Base-by-base conservation (phyloP, 768 basidiomycete species). In the Agrocybe praecox region DNA sequence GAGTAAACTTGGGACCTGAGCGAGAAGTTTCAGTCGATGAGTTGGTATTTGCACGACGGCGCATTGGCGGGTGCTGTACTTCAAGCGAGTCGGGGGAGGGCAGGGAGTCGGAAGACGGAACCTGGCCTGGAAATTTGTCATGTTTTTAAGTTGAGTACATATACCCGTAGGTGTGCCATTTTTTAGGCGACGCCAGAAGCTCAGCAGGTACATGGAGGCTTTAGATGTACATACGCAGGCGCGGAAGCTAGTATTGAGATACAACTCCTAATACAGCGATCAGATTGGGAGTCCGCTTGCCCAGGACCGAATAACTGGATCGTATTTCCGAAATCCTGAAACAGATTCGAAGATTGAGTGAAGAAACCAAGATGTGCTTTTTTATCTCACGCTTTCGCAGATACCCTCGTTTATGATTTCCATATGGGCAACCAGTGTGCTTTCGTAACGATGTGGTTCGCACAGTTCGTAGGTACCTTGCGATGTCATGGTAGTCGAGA, bases 1-100 rank as follows among this genome's bases (percentile, higher is more conserved):
- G 73, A 54, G 63, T 68, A 60, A 72, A 69, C 57, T 69, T 74
- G 26, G 76, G 73, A 32, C 70, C 64, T 19, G 74, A 68, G 17
- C 53, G 63, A 36, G 57, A 44, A n/a, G 69, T 69, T 45, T 72
- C 71, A 36, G 65, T 67, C 46, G 71, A 55, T 62, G 72, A 65
- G 64, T 62, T 67, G 62, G 69, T 64, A 52, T 68, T 54, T 57
- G 68, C 61, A 46, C 65, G 62, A 49, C 64, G 62, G 49, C 61
- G 66, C 59, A 65, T 61, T 45, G 64, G 62, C 46, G 53, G 64
- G 32, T 44, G 54, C 21, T 58, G 50, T 33, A 49, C 59, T 51
- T 62, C 52, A 52, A 57, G 47, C 32, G 60, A 29, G 17, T 46
- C 43, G 34, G 57, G 56, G 56, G 55, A 58, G 56, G 46, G n/a